phyloP scores from a whole-genome alignment of 306 rosid species.

The Prunus campanulata region DNA sequence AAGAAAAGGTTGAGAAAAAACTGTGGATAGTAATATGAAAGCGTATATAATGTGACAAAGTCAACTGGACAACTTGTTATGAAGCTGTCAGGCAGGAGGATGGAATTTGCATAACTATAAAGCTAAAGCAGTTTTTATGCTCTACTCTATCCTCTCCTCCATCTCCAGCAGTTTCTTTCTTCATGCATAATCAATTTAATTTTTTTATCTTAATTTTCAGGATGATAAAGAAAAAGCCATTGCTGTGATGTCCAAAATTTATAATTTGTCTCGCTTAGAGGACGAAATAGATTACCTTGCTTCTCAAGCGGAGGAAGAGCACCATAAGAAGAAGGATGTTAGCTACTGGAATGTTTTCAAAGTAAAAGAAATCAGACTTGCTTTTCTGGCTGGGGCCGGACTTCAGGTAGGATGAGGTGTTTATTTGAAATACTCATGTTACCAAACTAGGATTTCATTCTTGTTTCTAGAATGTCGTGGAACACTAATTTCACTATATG shows the following conservation, averaged over 20 bases:
- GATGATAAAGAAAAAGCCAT: slow-evolving; percentile 55
- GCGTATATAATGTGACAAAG: background rate
- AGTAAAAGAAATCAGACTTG: slow-evolving; percentile 73
- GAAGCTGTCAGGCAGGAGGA: background rate
- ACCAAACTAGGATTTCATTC: background rate
- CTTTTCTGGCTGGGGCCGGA: slow-evolving; percentile 86
- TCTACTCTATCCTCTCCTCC: background rate
- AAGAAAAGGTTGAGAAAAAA: background rate
- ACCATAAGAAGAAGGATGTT: slow-evolving; percentile 33
- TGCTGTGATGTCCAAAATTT: slow-evolving; percentile 70
- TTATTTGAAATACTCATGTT: slow-evolving; percentile 1
- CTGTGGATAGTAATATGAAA: background rate
- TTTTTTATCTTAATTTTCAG: slow-evolving; percentile 33
- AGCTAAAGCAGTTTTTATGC: background rate
- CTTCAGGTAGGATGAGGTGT: slow-evolving; percentile 55
- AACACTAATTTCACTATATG: slow-evolving; percentile 1
- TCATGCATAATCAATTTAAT: slow-evolving; percentile 1
- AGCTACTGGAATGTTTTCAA: slow-evolving; percentile 57
- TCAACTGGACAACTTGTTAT: background rate
- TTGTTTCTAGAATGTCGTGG: background rate
- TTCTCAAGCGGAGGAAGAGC: slow-evolving; percentile 62
- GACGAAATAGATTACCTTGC: slow-evolving; percentile 65
- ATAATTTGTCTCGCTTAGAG: slow-evolving; percentile 62
- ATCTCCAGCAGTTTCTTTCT: background rate
- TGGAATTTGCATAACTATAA: background rate